Evolutionary conservation across 1,139 yeast genomes (phyloP).

Genomic region (Suhomyces bolitotheri): DNA sequence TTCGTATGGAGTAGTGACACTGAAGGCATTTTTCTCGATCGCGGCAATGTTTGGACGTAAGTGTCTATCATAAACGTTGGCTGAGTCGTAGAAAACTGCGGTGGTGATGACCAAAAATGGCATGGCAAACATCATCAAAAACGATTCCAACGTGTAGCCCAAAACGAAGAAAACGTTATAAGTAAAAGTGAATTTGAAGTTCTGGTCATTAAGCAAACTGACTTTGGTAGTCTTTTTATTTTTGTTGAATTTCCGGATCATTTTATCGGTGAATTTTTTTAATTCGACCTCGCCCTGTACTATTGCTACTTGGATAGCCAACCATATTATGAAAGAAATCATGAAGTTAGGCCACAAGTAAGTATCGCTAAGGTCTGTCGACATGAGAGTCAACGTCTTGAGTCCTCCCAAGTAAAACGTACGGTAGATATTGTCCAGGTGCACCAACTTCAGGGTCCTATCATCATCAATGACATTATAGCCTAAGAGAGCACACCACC

Average conservation of each 20-base stretch:
- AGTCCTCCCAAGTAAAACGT: conserved; percentile 38
- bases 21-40: conserved; percentile 28
- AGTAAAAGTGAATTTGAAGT: conserved; percentile 15
- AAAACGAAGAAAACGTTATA: conserved; percentile 29
- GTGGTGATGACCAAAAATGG: conserved; percentile 49
- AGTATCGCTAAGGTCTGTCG: conserved; percentile 25
- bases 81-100: conserved; percentile 35
- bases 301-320: conserved; percentile 22
- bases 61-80: conserved; percentile 16
- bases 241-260: conserved; percentile 14
- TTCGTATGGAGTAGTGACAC: conserved; percentile 29
- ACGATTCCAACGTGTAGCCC: conserved; percentile 37
- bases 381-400: conserved; percentile 30
- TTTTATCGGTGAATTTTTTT: conserved; percentile 18
- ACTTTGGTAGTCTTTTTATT: conserved; percentile 4
- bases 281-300: conserved; percentile 26
- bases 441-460: conserved; percentile 5
- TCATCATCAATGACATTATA: conserved; percentile 19
- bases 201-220: conserved; percentile 11
- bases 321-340: conserved; percentile 33
- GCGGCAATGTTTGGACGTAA: conserved; percentile 19
- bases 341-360: conserved; percentile 49
- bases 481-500: conserved; percentile 43
- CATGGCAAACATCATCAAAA: conserved; percentile 39
- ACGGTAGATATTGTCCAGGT: conserved; percentile 36